These are phyloP conservation scores for Agrostemma githago DNA, from an alignment of 148 eudicot species.

Conservation along the genomic window DNA sequence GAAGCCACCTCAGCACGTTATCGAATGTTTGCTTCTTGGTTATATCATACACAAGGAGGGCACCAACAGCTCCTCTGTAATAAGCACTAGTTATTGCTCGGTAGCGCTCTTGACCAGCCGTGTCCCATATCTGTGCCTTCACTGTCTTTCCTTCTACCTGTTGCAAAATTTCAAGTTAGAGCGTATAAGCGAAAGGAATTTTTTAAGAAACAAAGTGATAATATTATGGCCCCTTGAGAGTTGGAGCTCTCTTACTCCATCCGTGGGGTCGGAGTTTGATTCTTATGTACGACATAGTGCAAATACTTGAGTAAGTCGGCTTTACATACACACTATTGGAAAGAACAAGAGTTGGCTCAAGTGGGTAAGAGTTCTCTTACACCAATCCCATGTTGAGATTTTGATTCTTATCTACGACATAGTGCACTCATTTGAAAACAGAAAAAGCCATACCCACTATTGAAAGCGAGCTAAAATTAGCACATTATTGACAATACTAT, in stretches of 20 bases:
- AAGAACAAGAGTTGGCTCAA: no score
- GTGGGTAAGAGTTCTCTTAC: no score
- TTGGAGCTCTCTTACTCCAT: no score
- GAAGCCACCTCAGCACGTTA: conserved; percentile 58
- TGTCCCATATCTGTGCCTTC: conserved; percentile 75
- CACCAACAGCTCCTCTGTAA: conserved; percentile 66
- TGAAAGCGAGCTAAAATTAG: no score
- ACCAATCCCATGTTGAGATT: no score
- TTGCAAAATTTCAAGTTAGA: not conserved
- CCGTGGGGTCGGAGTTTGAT: no score
- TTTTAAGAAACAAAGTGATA: not conserved
- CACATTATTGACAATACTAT: not conserved
- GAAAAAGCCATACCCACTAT: no score
- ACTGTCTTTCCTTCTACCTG: conserved; percentile 64
- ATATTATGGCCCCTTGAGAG: no score
- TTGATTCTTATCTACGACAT: no score
- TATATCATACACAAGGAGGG: conserved; percentile 54
- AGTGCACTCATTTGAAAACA: no score
- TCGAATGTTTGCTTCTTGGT: conserved; percentile 62
- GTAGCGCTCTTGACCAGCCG: conserved; percentile 64
- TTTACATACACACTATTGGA: no score
- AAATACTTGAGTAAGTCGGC: not conserved
- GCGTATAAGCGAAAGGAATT: not conserved
- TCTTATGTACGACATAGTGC: no score
- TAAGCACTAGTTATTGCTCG: conserved; percentile 63